Conservation (phyloP, 768 basidiomycete genomes). For the Hydnum rufescens region DNA sequence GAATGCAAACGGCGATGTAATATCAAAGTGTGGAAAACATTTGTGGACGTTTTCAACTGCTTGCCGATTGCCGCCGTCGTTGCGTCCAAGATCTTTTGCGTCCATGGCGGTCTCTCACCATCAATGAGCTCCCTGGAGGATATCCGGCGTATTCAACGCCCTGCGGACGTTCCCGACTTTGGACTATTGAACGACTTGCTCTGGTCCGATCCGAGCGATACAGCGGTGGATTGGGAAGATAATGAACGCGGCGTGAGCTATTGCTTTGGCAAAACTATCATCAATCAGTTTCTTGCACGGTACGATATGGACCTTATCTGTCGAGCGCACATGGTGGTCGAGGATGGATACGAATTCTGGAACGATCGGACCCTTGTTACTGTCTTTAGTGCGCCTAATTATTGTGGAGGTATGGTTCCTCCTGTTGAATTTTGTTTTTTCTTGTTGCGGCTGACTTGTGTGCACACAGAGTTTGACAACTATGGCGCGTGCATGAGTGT, state of each 20-base stretch:
- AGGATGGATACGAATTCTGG: conserved; percentile 99
- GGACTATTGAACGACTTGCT: conserved; percentile 91
- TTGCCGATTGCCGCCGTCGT: conserved; percentile 97
- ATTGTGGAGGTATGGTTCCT: conserved; percentile 82
- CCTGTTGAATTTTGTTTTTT: conserved; percentile 13
- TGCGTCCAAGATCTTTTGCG: conserved; percentile 98
- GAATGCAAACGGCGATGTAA: conserved; percentile 99
- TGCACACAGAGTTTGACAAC: conserved; percentile 64
- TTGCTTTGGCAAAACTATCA: conserved; percentile 95
- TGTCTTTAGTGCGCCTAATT: conserved; percentile 95
- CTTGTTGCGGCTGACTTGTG: background rate
- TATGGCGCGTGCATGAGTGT: conserved; percentile 95
- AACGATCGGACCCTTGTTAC: conserved; percentile 96
- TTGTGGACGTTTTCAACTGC: conserved; percentile 99
- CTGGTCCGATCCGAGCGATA: conserved; percentile 97
- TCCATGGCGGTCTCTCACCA: conserved; percentile 88
- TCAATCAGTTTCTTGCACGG: conserved; percentile 80
- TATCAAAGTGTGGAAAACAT: conserved; percentile 99
- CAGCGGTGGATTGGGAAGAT: conserved; percentile 96
- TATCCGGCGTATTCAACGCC: conserved; percentile 91
- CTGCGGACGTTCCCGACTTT: conserved; percentile 97
- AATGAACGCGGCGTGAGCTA: conserved; percentile 98
- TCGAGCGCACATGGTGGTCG: conserved; percentile 99
- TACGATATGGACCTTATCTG: conserved; percentile 99
- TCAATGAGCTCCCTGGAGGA: conserved; percentile 94